A percentile compares a stretch with the other conserved stretches of the same genome.
Conservation (phyloP, 805 yeast genomes). For the Yamadazyma philogaea region DNA sequence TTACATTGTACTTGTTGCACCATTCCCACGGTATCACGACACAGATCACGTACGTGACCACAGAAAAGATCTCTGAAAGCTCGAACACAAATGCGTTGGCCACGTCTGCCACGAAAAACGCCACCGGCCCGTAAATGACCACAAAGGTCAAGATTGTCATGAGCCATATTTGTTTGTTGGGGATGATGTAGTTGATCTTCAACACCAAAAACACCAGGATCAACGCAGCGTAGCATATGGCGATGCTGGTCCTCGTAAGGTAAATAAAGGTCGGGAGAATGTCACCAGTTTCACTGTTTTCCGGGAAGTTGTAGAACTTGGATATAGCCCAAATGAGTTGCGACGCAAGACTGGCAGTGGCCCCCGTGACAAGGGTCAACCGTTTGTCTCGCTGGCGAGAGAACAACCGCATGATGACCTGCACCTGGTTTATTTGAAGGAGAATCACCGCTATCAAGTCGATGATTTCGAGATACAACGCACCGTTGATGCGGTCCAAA, state of each 20-base stretch:
- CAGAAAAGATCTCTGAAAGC: constrained; percentile 68
- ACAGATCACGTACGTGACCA: constrained; percentile 66
- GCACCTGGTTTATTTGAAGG: constrained; percentile 67
- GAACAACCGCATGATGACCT: constrained; percentile 64
- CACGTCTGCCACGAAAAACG: constrained; percentile 73
- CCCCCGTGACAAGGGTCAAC: constrained; percentile 57
- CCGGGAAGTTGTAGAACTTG: constrained; percentile 40
- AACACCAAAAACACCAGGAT: constrained; percentile 53
- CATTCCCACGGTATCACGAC: constrained; percentile 85
- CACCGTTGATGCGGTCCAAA: constrained; percentile 41
- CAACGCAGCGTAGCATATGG: constrained; percentile 64
- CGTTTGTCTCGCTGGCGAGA: constrained; percentile 67
- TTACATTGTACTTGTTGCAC: constrained; percentile 61
- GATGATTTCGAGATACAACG: constrained; percentile 48
- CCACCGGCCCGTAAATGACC: constrained; percentile 58
- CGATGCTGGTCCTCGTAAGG: constrained; percentile 66
- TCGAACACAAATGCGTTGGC: constrained; percentile 73
- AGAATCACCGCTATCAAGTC: constrained; percentile 58
- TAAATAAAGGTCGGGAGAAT: constrained; percentile 73
- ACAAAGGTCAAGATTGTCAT: constrained; percentile 56
- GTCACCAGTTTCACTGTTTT: constrained; percentile 46
- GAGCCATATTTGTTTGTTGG: constrained; percentile 47
- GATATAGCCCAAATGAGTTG: constrained; percentile 72
- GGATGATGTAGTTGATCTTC: constrained; percentile 50
- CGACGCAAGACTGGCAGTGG: constrained; percentile 47